Evolutionary conservation across 345 rosid species (phyloP), one percentile per base, ranked within the genome.

Genomic region (Aquilaria sinensis): DNA sequence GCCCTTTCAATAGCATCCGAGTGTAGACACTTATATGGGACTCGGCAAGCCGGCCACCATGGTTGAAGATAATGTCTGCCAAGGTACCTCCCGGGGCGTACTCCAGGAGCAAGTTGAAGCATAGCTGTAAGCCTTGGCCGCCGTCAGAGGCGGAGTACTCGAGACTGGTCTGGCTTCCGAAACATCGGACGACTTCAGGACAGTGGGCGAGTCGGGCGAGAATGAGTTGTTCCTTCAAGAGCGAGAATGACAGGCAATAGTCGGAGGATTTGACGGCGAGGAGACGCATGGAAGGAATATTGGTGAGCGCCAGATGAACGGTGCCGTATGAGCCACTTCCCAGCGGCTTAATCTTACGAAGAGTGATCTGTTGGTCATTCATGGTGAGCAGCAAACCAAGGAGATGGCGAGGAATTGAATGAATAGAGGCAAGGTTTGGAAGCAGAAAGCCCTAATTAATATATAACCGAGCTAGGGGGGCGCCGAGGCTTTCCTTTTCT

Each of bases 31-130:
- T 70, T 62, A 90, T 56, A 53, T 2, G 33, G 13, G 34, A 54
- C 59, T 93, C 92, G 0, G 74, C 78, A 12, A 86, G 69, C 0
- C 72, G 1, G 1, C 96, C 88, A 3, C 83, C 77, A 11, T 31
- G 68, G 10, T 23, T 10, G 11, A 52, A 66, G 62, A 83, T 76
- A 9, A 60, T 78, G 2, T 87, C 89, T 6, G 51, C 11, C 45
- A 93, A 60, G 14, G 92, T 74, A n/a, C 96, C 98, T 3, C 67
- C 60, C 15, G 83, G 74, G 4, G 91, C 91, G 53, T 81, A 84
- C 61, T 93, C 97, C 77, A 90, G 59, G 62, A 81, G 60, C 56
- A 90, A 68, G 63, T 93, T 93, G 72, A 78, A 86, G 0, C 74
- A 4, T 1, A 72, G 53, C 79, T 23, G 23, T 23, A 23, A 23